phyloP scores from a whole-genome alignment of 768 basidiomycete genomes.

The Galerina marginata region DNA sequence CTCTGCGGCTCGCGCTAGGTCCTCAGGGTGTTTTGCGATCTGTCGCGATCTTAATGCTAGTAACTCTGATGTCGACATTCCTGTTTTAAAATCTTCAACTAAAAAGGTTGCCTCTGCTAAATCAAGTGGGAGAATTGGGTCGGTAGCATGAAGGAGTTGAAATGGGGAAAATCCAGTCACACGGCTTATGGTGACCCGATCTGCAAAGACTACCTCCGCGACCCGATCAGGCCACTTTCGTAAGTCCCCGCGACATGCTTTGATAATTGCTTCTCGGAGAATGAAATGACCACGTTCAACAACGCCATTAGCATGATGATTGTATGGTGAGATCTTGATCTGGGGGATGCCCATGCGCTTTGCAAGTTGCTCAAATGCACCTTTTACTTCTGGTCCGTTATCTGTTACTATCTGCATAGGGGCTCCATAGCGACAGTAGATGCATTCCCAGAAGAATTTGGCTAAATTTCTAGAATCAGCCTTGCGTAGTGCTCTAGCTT shows the following conservation, averaged over 20 bases:
- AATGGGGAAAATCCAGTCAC: constrained; percentile 36
- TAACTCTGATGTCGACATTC: constrained; percentile 14
- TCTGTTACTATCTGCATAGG: background rate
- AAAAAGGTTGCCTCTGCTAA: constrained; percentile 15
- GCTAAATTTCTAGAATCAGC: constrained; percentile 13
- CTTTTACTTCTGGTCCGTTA: constrained; percentile 10
- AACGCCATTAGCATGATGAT: constrained; percentile 40
- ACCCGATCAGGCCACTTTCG: constrained; percentile 28
- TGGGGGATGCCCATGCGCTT: constrained; percentile 33
- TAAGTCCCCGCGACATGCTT: constrained; percentile 17
- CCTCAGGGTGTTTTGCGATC: background rate
- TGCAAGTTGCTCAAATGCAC: constrained; percentile 18
- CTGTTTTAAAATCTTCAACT: background rate
- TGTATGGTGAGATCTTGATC: constrained; percentile 44
- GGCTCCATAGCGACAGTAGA: background rate
- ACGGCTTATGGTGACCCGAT: constrained; percentile 28
- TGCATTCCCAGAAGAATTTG: background rate
- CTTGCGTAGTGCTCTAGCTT: background rate
- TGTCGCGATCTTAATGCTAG: constrained; percentile 3
- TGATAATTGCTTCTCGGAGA: constrained; percentile 31
- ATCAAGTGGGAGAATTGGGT: constrained; percentile 28
- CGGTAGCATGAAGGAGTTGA: constrained; percentile 31
- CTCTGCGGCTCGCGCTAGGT: background rate
- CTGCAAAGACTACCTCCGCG: constrained; percentile 30
- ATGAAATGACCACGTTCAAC: constrained; percentile 33